Conservation (phyloP, 2,329 filamentous ascomycete genomes). For the Trichophyton schoenleinii region DNA sequence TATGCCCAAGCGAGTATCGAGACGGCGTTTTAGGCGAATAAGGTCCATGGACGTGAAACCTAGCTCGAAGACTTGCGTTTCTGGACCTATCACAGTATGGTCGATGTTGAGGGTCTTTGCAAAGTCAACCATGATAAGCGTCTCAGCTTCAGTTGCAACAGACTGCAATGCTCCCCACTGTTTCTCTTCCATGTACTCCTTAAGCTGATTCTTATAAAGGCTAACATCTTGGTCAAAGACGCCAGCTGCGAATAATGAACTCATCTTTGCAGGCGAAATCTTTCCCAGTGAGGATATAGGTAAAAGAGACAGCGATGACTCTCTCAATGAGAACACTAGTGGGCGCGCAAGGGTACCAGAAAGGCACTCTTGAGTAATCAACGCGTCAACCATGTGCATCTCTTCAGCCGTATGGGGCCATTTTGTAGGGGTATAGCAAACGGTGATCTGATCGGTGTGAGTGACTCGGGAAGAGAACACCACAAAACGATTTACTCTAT, state of each 20-base stretch:
- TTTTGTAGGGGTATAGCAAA: slow-evolving; percentile 29
- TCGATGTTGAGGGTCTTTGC: slow-evolving; percentile 5
- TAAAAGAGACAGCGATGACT: slow-evolving; percentile 13
- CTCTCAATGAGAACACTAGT: slow-evolving; percentile 19
- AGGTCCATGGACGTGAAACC: slow-evolving; percentile 18
- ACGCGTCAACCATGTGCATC: slow-evolving; percentile 6
- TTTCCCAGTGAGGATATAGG: slow-evolving; percentile 33
- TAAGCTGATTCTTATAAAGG: background rate
- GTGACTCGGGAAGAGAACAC: slow-evolving; percentile 29
- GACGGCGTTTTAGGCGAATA: background rate
- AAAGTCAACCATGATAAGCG: background rate
- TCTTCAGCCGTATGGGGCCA: slow-evolving; percentile 15
- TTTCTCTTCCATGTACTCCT: background rate
- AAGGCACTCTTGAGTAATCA: background rate
- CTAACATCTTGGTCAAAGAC: slow-evolving; percentile 13
- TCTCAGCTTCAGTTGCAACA: background rate
- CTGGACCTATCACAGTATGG: slow-evolving; percentile 11
- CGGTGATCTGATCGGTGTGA: slow-evolving; percentile 29
- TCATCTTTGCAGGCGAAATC: slow-evolving; percentile 29
- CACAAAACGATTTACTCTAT: slow-evolving; percentile 17
- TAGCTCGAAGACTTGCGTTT: slow-evolving; percentile 18
- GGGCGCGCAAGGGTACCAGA: slow-evolving; percentile 6
- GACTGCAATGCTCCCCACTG: background rate
- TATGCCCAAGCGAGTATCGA: background rate
- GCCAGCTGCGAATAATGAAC: slow-evolving; percentile 19